A percentile compares a stretch with the other conserved stretches of the same genome.
These are phyloP conservation scores for Shiraia sp. DNA, from an alignment of 2,329 filamentous ascomycete species.

Conservation along the genomic window DNA sequence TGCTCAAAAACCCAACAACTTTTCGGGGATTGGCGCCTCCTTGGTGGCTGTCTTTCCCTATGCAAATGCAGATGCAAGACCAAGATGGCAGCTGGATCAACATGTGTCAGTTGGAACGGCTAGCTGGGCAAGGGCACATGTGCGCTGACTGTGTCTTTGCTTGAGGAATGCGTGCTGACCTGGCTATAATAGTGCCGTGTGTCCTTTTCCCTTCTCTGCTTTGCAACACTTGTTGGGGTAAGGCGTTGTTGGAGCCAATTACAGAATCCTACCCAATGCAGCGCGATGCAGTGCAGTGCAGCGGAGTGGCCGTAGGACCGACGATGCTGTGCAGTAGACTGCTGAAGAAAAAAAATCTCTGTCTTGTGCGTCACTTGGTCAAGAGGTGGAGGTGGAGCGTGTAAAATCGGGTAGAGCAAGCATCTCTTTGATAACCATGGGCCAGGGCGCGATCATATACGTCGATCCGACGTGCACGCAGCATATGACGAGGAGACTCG, in stretches of 20 bases:
- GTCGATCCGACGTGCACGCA: conserved; percentile 28
- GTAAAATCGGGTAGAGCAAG: conserved; percentile 20
- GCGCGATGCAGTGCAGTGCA: neutral
- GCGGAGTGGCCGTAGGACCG: too few relatives aligned
- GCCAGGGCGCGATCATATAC: conserved; percentile 39
- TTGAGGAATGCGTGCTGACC: conserved; percentile 19
- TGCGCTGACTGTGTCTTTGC: conserved; percentile 33
- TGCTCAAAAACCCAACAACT: too few relatives aligned
- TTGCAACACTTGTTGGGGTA: conserved; percentile 1
- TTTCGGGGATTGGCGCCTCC: too few relatives aligned
- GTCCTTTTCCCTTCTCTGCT: conserved; percentile 1
- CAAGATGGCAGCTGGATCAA: too few relatives aligned
- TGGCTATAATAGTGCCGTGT: conserved; percentile 1
- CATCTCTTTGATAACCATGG: conserved; percentile 19
- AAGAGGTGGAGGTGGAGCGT: conserved; percentile 13
- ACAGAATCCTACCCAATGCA: neutral
- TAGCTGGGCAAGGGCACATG: conserved; percentile 9
- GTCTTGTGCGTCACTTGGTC: conserved; percentile 27
- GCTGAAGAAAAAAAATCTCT: neutral
- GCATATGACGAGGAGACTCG: conserved; percentile 31
- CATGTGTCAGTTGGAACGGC: conserved; percentile 11
- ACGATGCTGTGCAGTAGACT: too few relatives aligned
- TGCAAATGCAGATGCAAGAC: too few relatives aligned
- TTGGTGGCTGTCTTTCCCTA: too few relatives aligned
- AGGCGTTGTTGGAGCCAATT: neutral